Evolutionary conservation across 176 grass and related monocot genomes (phyloP), one percentile per base, ranked within the genome.

Genomic region (Eleusine coracana): DNA sequence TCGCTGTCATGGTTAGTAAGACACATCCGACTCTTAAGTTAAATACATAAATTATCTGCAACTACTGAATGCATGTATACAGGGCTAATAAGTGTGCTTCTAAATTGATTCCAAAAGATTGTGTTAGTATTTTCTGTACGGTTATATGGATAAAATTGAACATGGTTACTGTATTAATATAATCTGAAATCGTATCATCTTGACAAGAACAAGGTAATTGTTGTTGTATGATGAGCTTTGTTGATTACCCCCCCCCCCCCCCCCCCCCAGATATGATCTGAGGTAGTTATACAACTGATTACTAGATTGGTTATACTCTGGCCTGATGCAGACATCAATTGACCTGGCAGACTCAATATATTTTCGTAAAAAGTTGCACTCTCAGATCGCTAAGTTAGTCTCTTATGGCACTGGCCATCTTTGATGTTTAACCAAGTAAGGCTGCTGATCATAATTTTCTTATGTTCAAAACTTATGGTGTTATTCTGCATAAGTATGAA

Each of bases 21-120:
- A 25, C 36, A 14, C 45, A 65, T 89, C 12, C 76, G 52, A 23
- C 5, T 25, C 62, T 80, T 29, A 3, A 62, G 15, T 15, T 60
- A 61, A 46, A 46, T 49, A 45, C 18, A 66, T 17, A 64, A 31
- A 65, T 49, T 64, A 36, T 66, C 17, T 3, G 9, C 58, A 46
- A 45, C 15, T 29, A 39, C 14, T 66, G 17, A 44, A 76, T 60
- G 20, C 14, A 61, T 36, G 10, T 7, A 14, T 21, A 66, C 17
- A 50, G 1, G 41, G 0, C 6, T 34, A 49, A 9, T 7, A 37
- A 15, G 3, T 1, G 3, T 1, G 27, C 45, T 52, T 52, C 3
- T 79, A n/a, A 77, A 67, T 29, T 80, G 20, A 52, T 68, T 67
- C 51, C n/a, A 31, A n/a, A 18, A 59, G 16, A 6, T 58, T 52